Percentiles rank a stretch among this genome's conserved stretches.
Conservation (phyloP, 805 yeast genomes). For the Wickerhamomyces subpelliculosus region DNA sequence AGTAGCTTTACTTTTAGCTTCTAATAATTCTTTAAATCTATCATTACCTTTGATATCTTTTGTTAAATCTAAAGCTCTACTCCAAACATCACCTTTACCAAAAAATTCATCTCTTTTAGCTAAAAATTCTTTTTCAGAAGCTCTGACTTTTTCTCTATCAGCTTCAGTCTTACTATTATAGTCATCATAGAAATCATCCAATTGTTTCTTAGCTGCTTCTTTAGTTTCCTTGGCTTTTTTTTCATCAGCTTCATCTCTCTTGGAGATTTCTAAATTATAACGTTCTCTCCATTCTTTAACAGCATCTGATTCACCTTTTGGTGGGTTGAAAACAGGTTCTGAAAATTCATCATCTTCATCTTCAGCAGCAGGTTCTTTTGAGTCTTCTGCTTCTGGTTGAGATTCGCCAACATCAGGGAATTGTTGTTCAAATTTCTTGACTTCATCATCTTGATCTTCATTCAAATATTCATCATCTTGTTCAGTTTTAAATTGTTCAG, state of each 20-base stretch:
- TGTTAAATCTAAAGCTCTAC: conserved; percentile 52
- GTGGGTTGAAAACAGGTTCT: conserved; percentile 21
- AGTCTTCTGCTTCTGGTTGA: conserved; percentile 21
- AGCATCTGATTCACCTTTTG: conserved; percentile 45
- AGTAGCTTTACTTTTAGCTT: conserved; percentile 20
- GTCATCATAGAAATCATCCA: conserved; percentile 88
- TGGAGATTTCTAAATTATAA: conserved; percentile 67
- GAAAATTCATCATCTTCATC: conserved; percentile 39
- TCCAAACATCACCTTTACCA: conserved; percentile 74
- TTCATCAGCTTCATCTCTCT: conserved; percentile 68
- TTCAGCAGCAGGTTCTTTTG: conserved; percentile 10
- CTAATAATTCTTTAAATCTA: conserved; percentile 23
- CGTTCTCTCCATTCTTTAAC: conserved; percentile 76
- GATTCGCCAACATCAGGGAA: conserved; percentile 45
- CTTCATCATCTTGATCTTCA: conserved; percentile 38
- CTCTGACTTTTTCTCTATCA: conserved; percentile 52
- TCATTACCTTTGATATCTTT: conserved; percentile 27
- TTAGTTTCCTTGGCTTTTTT: conserved; percentile 60
- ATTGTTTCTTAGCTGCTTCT: conserved; percentile 69
- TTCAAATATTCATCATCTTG: conserved; percentile 45
- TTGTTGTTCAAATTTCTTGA: conserved; percentile 56
- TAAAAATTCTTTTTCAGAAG: conserved; percentile 65
- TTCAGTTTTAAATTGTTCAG: conserved; percentile 61
- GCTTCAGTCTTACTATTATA: conserved; percentile 80
- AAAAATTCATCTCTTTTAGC: conserved; percentile 72